Conservation (phyloP, 106 monocot species). For the Dendrobium nobile region DNA sequence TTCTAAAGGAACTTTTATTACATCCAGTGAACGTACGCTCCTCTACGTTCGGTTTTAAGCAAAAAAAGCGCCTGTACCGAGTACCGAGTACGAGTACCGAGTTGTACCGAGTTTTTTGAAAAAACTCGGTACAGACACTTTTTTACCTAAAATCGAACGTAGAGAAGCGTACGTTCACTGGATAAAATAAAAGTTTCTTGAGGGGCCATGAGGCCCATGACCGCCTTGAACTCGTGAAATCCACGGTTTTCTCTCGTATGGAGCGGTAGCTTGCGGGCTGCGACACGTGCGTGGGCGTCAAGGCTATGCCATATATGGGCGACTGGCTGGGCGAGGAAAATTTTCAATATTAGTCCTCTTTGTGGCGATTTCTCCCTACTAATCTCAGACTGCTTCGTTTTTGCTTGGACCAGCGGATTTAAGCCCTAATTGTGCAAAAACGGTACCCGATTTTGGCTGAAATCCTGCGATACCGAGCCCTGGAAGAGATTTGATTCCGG, state of each 20-base stretch:
- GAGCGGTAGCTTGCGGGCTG: background rate
- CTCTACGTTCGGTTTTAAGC: too few species aligned
- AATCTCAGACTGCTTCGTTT: background rate
- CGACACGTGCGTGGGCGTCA: background rate
- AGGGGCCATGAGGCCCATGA: too few species aligned
- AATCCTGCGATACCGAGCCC: background rate
- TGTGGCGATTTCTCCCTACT: background rate
- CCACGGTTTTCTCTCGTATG: background rate
- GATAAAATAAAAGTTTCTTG: too few species aligned
- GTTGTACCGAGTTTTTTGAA: too few species aligned
- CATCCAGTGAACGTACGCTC: too few species aligned
- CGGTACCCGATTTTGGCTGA: background rate
- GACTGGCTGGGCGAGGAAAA: background rate
- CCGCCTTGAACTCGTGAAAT: background rate
- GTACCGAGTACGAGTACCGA: too few species aligned
- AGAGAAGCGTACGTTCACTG: too few species aligned
- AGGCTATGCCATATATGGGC: background rate
- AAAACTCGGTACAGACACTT: too few species aligned
- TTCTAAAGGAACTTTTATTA: too few species aligned
- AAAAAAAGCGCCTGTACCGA: too few species aligned
- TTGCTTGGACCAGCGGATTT: conserved; percentile 1
- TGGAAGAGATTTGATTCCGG: background rate
- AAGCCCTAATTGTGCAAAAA: background rate
- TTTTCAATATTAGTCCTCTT: background rate
- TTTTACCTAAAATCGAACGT: too few species aligned